Conservation (phyloP, 495 filamentous ascomycete genomes). For the Lentithecium fluviatile region DNA sequence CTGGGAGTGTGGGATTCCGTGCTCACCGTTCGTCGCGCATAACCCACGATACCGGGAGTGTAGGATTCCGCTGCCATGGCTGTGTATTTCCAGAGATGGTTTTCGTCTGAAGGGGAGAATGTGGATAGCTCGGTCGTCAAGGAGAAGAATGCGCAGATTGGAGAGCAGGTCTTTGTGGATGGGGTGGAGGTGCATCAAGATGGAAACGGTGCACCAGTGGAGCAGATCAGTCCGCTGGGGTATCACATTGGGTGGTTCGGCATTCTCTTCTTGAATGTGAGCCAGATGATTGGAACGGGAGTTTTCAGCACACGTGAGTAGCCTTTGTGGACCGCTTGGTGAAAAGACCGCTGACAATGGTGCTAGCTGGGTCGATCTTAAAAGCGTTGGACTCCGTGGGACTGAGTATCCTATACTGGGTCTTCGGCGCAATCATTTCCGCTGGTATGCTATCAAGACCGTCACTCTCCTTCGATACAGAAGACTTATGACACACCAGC, state of each 20-base stretch:
- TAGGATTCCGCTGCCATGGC: background rate
- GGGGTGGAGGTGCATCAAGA: slow-evolving; percentile 15
- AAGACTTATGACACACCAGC: slow-evolving; percentile 1
- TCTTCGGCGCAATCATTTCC: slow-evolving; percentile 14
- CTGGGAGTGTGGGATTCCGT: background rate
- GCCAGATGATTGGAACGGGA: slow-evolving; percentile 25
- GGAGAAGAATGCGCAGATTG: slow-evolving; percentile 21
- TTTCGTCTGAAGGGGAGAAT: background rate
- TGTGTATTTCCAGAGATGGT: background rate
- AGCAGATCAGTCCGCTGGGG: slow-evolving; percentile 10
- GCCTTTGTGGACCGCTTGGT: background rate
- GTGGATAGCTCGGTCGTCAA: slow-evolving; percentile 2
- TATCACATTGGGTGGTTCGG: slow-evolving; percentile 22
- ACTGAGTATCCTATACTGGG: slow-evolving; percentile 24
- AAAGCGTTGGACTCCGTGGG: slow-evolving; percentile 12
- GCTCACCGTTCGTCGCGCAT: too few relatives aligned
- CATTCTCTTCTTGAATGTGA: slow-evolving; percentile 18
- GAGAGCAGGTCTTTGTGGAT: slow-evolving; percentile 16
- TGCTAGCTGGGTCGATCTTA: slow-evolving; percentile 11
- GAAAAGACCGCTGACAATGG: background rate
- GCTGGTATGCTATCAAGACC: background rate
- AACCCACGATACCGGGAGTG: background rate
- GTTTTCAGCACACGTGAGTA: slow-evolving; percentile 22
- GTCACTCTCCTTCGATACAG: too few relatives aligned
- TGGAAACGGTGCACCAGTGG: slow-evolving; percentile 20